Conservation (phyloP, 345 rosid species). For the Eutrema heterophyllum region DNA sequence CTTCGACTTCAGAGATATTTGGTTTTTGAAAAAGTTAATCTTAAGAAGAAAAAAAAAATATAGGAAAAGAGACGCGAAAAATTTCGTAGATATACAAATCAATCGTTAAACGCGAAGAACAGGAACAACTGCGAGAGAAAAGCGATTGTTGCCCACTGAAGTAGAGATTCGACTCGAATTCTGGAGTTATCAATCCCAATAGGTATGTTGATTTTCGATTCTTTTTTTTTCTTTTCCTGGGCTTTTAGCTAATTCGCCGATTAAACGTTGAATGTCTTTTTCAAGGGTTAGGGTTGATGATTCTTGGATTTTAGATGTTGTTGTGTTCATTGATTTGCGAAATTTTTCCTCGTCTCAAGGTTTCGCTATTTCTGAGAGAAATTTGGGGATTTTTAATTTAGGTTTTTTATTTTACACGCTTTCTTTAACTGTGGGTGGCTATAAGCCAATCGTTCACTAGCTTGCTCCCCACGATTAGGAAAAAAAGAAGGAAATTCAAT, state of each 20-base stretch:
- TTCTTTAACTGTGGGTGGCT: background rate
- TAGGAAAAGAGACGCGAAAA: background rate
- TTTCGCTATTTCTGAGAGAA: background rate
- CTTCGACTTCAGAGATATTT: background rate
- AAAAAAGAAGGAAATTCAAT: background rate
- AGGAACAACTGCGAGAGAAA: background rate
- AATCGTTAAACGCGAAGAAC: background rate
- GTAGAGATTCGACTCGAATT: background rate
- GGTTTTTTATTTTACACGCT: background rate
- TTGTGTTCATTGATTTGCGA: background rate
- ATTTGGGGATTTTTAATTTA: background rate
- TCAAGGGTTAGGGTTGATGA: background rate
- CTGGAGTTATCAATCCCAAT: background rate
- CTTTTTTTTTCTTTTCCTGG: background rate
- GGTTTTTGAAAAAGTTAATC: background rate
- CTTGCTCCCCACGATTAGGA: constrained; percentile 9
- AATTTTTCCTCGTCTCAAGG: background rate
- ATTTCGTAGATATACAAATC: background rate
- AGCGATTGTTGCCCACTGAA: background rate
- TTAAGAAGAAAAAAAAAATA: too few species aligned
- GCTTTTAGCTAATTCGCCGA: background rate
- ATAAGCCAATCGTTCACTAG: background rate
- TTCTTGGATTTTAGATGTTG: background rate
- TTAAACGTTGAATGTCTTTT: background rate
- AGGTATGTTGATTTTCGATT: background rate